These are phyloP conservation scores for Tuber calosporum DNA, from an alignment of 495 filamentous ascomycete species.

Conservation along the genomic window DNA sequence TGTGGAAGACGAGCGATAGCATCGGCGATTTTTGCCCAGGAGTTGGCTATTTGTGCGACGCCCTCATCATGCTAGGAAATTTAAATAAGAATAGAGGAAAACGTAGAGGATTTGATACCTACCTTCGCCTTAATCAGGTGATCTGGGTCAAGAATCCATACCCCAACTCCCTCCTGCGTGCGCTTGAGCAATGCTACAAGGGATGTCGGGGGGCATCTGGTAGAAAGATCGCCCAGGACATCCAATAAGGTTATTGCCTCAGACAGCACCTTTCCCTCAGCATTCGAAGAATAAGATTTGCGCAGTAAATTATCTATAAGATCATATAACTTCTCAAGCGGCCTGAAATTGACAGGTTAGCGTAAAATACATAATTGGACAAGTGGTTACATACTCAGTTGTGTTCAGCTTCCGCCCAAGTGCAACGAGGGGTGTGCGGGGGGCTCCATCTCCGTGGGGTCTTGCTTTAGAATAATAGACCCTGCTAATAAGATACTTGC, in stretches of 20 bases:
- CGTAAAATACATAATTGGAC: conserved; percentile 6
- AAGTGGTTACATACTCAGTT: conserved; percentile 30
- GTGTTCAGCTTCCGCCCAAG: conserved; percentile 18
- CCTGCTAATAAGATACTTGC: conserved; percentile 9
- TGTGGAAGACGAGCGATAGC: conserved; percentile 27
- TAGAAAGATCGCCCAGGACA: conserved; percentile 42
- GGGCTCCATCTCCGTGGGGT: background rate
- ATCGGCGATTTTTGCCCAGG: conserved; percentile 26
- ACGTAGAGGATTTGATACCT: background rate
- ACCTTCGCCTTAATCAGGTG: conserved; percentile 27
- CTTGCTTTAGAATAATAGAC: conserved; percentile 27
- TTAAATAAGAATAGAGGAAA: background rate
- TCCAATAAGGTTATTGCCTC: conserved; percentile 40
- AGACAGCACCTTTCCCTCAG: conserved; percentile 16
- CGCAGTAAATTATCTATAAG: conserved; percentile 47
- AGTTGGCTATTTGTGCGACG: background rate
- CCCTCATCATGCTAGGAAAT: conserved; percentile 7
- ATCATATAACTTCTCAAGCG: conserved; percentile 57
- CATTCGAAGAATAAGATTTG: conserved; percentile 45
- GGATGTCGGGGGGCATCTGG: conserved; percentile 41
- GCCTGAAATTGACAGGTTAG: conserved; percentile 33
- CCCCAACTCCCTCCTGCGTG: conserved; percentile 54
- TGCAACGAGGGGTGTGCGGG: conserved; percentile 16
- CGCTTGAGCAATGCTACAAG: conserved; percentile 45
- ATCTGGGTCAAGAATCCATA: conserved; percentile 56